These are phyloP conservation scores for Verticillium klebahnii DNA, from an alignment of 2,329 filamentous ascomycete genomes.

Conservation along the genomic window DNA sequence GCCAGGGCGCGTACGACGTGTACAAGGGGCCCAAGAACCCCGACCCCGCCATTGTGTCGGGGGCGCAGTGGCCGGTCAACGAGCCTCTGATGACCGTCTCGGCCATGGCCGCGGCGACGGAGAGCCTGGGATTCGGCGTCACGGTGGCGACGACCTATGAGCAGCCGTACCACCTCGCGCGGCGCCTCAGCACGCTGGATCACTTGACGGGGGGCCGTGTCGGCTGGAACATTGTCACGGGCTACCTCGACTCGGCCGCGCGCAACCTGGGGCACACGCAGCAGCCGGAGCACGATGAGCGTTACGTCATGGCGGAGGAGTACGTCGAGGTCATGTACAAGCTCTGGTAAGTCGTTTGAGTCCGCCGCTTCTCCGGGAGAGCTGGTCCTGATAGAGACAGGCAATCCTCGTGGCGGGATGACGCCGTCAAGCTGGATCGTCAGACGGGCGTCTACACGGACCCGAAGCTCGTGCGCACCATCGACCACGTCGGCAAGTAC, in stretches of 20 bases:
- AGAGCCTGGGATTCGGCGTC: conserved; percentile 64
- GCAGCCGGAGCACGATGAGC: conserved; percentile 44
- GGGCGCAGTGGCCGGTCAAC: conserved; percentile 68
- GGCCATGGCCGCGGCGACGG: conserved; percentile 64
- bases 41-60: conserved; percentile 54
- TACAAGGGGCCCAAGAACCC: conserved; percentile 52
- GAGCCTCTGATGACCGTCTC: conserved; percentile 59
- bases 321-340: conserved; percentile 57
- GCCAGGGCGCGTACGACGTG: conserved; percentile 59
- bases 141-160: conserved; percentile 66
- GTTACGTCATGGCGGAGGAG: conserved; percentile 57
- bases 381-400: conserved; percentile 8
- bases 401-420: conserved; percentile 51
- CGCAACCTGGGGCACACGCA: conserved; percentile 54
- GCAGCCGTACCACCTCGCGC: conserved; percentile 61
- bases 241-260: conserved; percentile 63
- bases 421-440: conserved; percentile 53
- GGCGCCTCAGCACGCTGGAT: conserved; percentile 62
- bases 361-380: background rate
- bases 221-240: conserved; percentile 55
- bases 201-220: conserved; percentile 59
- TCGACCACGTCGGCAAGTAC: conserved; percentile 58
- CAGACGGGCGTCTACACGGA: conserved; percentile 43
- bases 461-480: conserved; percentile 48
- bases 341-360: conserved; percentile 42